A percentile compares a stretch with the other conserved stretches of the same genome.
phyloP scores from a whole-genome alignment of 2,329 filamentous ascomycete genomes.

The Ophiocordyceps unilateralis region DNA sequence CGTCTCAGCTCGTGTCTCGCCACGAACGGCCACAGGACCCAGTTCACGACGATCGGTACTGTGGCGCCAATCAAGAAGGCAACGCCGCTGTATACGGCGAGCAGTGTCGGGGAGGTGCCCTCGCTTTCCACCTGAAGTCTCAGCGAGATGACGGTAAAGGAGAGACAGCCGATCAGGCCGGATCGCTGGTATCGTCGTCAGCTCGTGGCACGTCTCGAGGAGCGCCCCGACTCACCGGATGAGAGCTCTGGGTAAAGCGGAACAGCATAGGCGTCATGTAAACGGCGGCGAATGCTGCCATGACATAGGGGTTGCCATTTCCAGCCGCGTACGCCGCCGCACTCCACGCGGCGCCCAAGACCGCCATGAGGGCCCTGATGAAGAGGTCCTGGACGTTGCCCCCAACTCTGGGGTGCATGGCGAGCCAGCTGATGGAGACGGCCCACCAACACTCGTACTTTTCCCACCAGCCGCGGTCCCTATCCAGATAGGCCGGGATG shows the following conservation, averaged over 20 bases:
- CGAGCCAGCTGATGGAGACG: constrained; percentile 38
- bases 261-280: constrained; percentile 45
- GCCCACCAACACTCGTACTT: constrained; percentile 39
- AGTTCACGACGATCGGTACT: constrained; percentile 36
- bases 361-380: constrained; percentile 28
- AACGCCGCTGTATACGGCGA: constrained; percentile 29
- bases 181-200: constrained; percentile 21
- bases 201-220: background rate
- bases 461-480: constrained; percentile 34
- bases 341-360: constrained; percentile 37
- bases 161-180: constrained; percentile 38
- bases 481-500: constrained; percentile 32
- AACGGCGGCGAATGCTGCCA: constrained; percentile 34
- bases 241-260: constrained; percentile 34
- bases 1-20: constrained; percentile 40
- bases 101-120: constrained; percentile 16
- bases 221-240: constrained; percentile 22
- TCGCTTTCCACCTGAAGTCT: constrained; percentile 16
- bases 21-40: constrained; percentile 44
- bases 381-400: constrained; percentile 40
- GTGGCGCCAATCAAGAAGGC: constrained; percentile 36
- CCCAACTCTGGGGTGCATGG: constrained; percentile 31
- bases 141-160: constrained; percentile 37
- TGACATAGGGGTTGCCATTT: constrained; percentile 34
- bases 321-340: constrained; percentile 32